These are phyloP conservation scores for Hypoxylon crocopeplum DNA, from an alignment of 495 filamentous ascomycete genomes.

Conservation along the genomic window DNA sequence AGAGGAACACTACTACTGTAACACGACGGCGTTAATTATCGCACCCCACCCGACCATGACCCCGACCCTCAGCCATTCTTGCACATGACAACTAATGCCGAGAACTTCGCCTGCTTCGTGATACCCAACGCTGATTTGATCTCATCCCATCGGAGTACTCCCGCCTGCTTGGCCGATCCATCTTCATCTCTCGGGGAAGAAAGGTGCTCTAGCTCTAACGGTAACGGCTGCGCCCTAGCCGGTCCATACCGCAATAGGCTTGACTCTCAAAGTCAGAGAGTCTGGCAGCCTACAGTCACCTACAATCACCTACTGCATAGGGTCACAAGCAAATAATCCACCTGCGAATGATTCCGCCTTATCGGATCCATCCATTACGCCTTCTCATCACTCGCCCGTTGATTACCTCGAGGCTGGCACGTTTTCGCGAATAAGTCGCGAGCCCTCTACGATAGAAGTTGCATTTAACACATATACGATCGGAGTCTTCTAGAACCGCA, in stretches of 20 bases:
- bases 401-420: slow-evolving; percentile 4
- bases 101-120: slow-evolving; percentile 3
- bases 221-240: slow-evolving; percentile 1
- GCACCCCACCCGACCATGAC: slow-evolving; percentile 11
- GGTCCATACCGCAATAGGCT: slow-evolving; percentile 4
- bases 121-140: not conserved
- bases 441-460: not conserved
- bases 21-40: slow-evolving; percentile 29
- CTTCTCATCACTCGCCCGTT: slow-evolving; percentile 1
- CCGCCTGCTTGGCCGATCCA: slow-evolving; percentile 8
- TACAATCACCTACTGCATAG: too few relatives aligned
- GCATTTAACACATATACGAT: slow-evolving; percentile 1
- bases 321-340: slow-evolving; percentile 2
- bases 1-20: slow-evolving; percentile 16
- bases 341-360: slow-evolving; percentile 13
- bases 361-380: slow-evolving; percentile 1
- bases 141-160: slow-evolving; percentile 1
- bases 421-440: not conserved
- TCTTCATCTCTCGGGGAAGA: not conserved
- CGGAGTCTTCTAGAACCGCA: not conserved
- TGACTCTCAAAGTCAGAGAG: not conserved
- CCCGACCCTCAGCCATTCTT: not conserved
- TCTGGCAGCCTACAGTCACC: slow-evolving; percentile 2
- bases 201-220: not conserved
- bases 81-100: not conserved